Conservation (phyloP, 177 flowering plant species). For the Vitis hybrid region DNA sequence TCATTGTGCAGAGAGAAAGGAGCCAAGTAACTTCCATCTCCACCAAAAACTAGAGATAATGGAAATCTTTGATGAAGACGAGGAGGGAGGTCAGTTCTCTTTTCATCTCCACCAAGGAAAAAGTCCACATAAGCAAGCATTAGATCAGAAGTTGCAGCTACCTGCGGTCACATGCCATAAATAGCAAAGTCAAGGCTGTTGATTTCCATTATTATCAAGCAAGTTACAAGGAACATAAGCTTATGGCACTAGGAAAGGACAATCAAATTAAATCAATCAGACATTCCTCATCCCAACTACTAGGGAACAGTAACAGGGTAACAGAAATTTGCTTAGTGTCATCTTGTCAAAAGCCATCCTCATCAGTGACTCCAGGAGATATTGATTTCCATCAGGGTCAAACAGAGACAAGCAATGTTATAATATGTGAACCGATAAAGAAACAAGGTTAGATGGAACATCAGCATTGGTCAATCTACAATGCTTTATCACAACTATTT, state of each 20-base stretch:
- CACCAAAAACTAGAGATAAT: conserved; percentile 79
- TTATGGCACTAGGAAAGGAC: too few species aligned
- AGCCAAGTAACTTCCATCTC: conserved; percentile 97
- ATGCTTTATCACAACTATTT: too few species aligned
- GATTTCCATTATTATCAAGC: too few species aligned
- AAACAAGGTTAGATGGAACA: neutral
- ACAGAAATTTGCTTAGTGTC: too few species aligned
- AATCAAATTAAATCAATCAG: too few species aligned
- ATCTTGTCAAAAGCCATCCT: neutral
- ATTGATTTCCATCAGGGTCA: neutral
- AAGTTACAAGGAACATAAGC: too few species aligned
- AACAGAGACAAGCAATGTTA: neutral
- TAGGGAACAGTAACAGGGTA: too few species aligned
- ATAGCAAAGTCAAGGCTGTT: too few species aligned
- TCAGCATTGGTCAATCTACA: neutral
- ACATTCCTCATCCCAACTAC: too few species aligned
- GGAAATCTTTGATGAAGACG: conserved; percentile 84
- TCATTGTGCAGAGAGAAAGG: conserved; percentile 94
- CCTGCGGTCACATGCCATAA: conserved; percentile 37
- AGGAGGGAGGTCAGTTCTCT: conserved; percentile 93
- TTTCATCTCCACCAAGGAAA: conserved; percentile 99
- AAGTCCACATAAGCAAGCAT: conserved; percentile 94
- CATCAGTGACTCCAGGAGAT: neutral
- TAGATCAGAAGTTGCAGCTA: conserved; percentile 90
- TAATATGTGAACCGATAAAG: neutral